phyloP scores from a whole-genome alignment of 495 filamentous ascomycete genomes.

The Parathielavia appendiculata region DNA sequence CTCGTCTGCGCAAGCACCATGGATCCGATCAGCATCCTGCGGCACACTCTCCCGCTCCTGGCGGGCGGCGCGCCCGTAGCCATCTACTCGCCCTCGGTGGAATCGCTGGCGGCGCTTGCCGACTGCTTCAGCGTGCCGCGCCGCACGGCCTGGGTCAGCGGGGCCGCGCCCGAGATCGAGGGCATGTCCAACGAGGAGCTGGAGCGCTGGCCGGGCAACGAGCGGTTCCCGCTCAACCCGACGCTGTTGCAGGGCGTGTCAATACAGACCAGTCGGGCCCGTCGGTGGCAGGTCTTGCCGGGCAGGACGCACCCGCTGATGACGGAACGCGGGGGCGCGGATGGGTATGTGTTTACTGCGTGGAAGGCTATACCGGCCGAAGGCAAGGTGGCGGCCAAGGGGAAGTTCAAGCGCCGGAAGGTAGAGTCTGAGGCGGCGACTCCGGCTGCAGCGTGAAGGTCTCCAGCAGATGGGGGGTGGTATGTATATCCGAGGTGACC shows the following conservation, averaged over 20 bases:
- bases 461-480: too few species aligned
- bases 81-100: constrained; percentile 74
- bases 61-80: constrained; percentile 76
- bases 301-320: constrained; percentile 91
- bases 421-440: constrained; percentile 41
- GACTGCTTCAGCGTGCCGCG: constrained; percentile 76
- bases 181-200: constrained; percentile 36
- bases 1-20: constrained; percentile 75
- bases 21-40: constrained; percentile 71
- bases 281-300: constrained; percentile 85
- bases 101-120: constrained; percentile 65
- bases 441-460: constrained; percentile 8
- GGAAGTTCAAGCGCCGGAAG: constrained; percentile 62
- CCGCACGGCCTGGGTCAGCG: constrained; percentile 60
- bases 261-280: constrained; percentile 68
- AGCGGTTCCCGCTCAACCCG: constrained; percentile 79
- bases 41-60: constrained; percentile 67
- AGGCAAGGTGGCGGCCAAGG: constrained; percentile 74
- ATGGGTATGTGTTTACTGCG: constrained; percentile 85
- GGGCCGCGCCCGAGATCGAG: constrained; percentile 34
- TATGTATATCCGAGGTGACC: neutral
- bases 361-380: constrained; percentile 72
- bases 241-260: constrained; percentile 71
- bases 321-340: constrained; percentile 79
- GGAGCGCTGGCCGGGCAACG: constrained; percentile 49